Evolutionary conservation across 768 basidiomycete species (phyloP).

Genomic region (Daedaleopsis nitida): DNA sequence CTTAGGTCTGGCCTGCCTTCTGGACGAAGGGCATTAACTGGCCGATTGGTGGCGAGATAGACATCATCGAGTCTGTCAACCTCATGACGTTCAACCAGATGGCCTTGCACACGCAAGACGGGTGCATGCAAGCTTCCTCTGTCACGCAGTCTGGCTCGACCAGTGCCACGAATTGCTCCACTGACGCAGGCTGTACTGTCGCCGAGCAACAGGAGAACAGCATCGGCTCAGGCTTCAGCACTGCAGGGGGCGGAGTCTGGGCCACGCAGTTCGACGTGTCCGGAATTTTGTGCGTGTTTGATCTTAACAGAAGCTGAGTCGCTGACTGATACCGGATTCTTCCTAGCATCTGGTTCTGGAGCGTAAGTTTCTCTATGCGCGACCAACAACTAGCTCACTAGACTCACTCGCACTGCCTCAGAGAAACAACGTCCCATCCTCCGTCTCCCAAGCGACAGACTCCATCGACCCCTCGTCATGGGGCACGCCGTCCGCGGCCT

Average conservation of each 20-base stretch:
- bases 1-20: conserved; percentile 32
- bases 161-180: conserved; percentile 33
- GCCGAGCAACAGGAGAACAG: conserved; percentile 38
- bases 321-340: no score
- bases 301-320: no score
- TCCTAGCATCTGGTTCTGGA: conserved; percentile 53
- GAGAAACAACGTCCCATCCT: conserved; percentile 41
- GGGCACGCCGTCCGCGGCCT: conserved; percentile 49
- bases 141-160: conserved; percentile 36
- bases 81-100: conserved; percentile 52
- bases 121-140: conserved; percentile 35
- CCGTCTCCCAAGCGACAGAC: conserved; percentile 34
- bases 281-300: conserved; percentile 45
- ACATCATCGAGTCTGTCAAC: conserved; percentile 57
- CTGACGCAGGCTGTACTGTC: conserved; percentile 27
- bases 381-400: neutral
- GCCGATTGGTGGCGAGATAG: conserved; percentile 40
- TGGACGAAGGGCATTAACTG: conserved; percentile 40
- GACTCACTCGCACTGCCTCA: conserved; percentile 13
- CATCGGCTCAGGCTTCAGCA: conserved; percentile 42
- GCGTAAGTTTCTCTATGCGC: conserved; percentile 28
- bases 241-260: conserved; percentile 61
- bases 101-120: conserved; percentile 51
- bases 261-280: conserved; percentile 66
- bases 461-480: conserved; percentile 42